A percentile compares a stretch with the other conserved stretches of the same genome.
phyloP scores from a whole-genome alignment of 257 asterid species.

The Galeopsis tetrahit region DNA sequence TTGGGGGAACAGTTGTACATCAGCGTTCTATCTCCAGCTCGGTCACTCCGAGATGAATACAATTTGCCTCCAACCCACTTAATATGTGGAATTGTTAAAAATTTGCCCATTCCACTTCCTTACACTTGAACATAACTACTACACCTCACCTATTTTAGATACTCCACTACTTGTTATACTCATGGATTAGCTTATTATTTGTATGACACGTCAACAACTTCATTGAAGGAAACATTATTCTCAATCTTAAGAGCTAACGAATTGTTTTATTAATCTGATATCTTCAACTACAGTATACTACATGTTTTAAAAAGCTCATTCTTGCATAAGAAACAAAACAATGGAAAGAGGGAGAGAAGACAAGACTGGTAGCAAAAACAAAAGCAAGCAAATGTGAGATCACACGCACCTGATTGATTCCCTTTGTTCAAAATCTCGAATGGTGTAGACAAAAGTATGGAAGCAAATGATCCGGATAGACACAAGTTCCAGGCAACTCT shows the following conservation, averaged over 20 bases:
- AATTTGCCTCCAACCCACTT: slow-evolving; percentile 44
- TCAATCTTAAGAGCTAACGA: not conserved
- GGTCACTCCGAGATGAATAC: slow-evolving; percentile 64
- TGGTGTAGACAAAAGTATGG: slow-evolving; percentile 3
- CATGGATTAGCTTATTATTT: not conserved
- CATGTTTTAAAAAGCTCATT: no score
- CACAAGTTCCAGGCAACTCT: slow-evolving; percentile 91
- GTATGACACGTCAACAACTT: not conserved
- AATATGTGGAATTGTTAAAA: slow-evolving; percentile 61
- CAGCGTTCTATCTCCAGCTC: slow-evolving; percentile 57
- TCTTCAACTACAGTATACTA: not conserved
- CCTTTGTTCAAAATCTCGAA: slow-evolving; percentile 13
- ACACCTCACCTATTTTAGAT: no score
- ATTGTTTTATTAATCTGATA: not conserved
- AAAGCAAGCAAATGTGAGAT: not conserved
- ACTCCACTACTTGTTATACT: no score
- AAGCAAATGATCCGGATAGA: slow-evolving; percentile 63
- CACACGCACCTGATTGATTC: slow-evolving; percentile 28
- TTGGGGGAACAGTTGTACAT: slow-evolving; percentile 70
- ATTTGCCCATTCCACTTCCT: slow-evolving; percentile 43
- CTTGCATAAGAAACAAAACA: not conserved
- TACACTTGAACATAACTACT: no score
- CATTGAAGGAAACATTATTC: not conserved
- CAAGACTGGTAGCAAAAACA: not conserved
- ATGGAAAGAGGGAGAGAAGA: not conserved